Percentiles rank a stretch among this genome's conserved stretches.
These are phyloP conservation scores for Cucurbita ficifolia DNA, from an alignment of 306 rosid genomes.

Conservation along the genomic window DNA sequence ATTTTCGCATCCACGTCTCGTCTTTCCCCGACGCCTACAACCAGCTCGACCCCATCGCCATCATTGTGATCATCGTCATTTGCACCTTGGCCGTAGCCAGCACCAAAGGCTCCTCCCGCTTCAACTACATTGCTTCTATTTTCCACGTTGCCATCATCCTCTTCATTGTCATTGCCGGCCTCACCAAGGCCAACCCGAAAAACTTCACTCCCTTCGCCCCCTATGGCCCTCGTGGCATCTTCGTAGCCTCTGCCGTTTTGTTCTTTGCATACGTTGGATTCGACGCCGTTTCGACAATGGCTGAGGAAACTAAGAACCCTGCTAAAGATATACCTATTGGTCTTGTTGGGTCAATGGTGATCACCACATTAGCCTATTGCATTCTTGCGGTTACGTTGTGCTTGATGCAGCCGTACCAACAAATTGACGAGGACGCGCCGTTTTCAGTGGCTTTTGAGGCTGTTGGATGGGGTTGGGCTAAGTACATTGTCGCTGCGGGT, in stretches of 20 bases:
- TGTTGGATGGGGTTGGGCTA: constrained; percentile 74
- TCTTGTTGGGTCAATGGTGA: constrained; percentile 58
- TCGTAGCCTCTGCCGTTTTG: constrained; percentile 52
- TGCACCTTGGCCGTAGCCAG: constrained; percentile 45
- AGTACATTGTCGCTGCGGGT: constrained; percentile 59
- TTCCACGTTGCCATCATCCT: constrained; percentile 35
- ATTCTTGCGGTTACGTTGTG: constrained; percentile 51
- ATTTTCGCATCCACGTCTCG: constrained; percentile 37
- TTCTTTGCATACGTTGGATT: constrained; percentile 81
- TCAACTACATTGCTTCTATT: constrained; percentile 59
- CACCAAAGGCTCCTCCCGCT: constrained; percentile 69
- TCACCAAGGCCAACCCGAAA: constrained; percentile 33
- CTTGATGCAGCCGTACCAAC: constrained; percentile 33
- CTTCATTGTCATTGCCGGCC: constrained; percentile 68
- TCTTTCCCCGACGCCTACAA: constrained; percentile 10
- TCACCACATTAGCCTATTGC: constrained; percentile 35
- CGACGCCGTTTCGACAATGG: constrained; percentile 74
- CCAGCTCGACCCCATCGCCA: constrained; percentile 58
- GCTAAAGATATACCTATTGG: constrained; percentile 70
- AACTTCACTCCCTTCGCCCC: constrained; percentile 35
- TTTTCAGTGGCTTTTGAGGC: constrained; percentile 47
- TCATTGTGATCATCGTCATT: constrained; percentile 25
- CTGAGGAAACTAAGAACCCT: constrained; percentile 77
- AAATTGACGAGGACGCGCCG: constrained; percentile 29
- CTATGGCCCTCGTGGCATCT: constrained; percentile 30